A percentile compares a stretch with the other conserved stretches of the same genome.
Evolutionary conservation across 108 stramenopile species (phyloP).

Genomic region (Skeletonema menzelii): DNA sequence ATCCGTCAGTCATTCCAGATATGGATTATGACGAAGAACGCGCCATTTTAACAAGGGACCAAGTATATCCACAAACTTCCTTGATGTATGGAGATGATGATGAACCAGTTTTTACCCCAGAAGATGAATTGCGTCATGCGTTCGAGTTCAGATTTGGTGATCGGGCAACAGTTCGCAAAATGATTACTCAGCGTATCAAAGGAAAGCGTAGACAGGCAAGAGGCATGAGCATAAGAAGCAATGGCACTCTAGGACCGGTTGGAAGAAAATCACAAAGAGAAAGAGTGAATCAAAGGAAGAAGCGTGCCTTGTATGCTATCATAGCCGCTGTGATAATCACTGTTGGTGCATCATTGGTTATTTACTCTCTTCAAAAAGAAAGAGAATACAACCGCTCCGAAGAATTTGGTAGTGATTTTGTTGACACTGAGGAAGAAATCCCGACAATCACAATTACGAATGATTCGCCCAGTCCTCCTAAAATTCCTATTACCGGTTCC

Average conservation of each 20-base stretch:
- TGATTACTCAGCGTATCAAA: conserved; percentile 13
- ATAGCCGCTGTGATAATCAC: conserved; percentile 5
- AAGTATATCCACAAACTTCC: not conserved
- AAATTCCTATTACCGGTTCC: not conserved
- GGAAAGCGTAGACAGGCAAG: not conserved
- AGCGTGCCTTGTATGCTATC: conserved; percentile 3
- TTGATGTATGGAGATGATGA: conserved; percentile 12
- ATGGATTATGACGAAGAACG: conserved; percentile 5
- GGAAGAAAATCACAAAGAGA: not conserved
- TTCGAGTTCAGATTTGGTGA: conserved; percentile 4
- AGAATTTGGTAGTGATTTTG: not conserved
- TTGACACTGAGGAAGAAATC: conserved; percentile 7
- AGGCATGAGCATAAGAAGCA: not conserved
- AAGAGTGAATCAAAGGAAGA: conserved; percentile 7
- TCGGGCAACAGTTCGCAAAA: conserved; percentile 24
- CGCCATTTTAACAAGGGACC: not conserved
- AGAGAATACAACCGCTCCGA: conserved; percentile 3
- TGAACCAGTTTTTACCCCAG: not conserved
- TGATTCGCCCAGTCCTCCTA: not conserved
- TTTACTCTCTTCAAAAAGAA: conserved; percentile 8
- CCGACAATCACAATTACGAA: not conserved
- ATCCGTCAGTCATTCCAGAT: conserved; percentile 20
- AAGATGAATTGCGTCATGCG: not conserved
- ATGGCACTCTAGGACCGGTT: conserved; percentile 1
- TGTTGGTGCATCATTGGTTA: conserved; percentile 5